phyloP scores from a whole-genome alignment of 306 rosid genomes.

The Astragalus glycyphyllos region DNA sequence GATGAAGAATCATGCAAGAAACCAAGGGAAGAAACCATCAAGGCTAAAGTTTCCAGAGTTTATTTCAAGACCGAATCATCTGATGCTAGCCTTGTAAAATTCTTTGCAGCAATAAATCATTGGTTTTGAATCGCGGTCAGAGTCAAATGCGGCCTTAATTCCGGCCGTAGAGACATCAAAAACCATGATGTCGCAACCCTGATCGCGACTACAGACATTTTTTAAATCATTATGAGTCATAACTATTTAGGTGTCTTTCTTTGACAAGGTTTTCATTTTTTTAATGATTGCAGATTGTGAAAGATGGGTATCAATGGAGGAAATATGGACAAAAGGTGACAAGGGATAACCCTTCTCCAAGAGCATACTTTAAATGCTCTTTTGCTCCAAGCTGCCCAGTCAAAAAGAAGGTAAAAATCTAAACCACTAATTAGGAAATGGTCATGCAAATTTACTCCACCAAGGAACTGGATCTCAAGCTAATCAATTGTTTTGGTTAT shows the following conservation, averaged over 20 bases:
- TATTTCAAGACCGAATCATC: constrained; percentile 72
- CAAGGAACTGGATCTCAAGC: constrained; percentile 12
- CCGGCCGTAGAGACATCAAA: too few relatives aligned
- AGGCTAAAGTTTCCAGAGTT: constrained; percentile 65
- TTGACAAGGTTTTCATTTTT: constrained; percentile 19
- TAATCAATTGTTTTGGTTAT: constrained; percentile 19
- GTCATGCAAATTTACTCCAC: background rate
- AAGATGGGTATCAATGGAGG: constrained; percentile 98
- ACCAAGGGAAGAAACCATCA: constrained; percentile 71
- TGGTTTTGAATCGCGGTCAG: too few relatives aligned
- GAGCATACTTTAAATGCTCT: constrained; percentile 98
- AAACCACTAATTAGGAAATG: background rate
- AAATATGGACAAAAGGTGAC: constrained; percentile 99
- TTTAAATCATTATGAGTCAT: background rate
- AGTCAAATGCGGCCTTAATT: too few relatives aligned
- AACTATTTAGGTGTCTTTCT: background rate
- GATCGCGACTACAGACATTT: too few relatives aligned
- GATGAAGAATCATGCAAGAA: constrained; percentile 88
- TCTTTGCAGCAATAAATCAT: constrained; percentile 11
- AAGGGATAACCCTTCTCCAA: constrained; percentile 94
- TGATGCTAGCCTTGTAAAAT: constrained; percentile 80
- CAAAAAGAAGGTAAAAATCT: constrained; percentile 78
- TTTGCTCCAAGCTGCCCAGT: constrained; percentile 94
- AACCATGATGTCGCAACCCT: too few relatives aligned
- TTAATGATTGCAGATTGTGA: constrained; percentile 68